Evolutionary conservation across 208 protist species (phyloP).

Genomic region (Porcisia hertigi): DNA sequence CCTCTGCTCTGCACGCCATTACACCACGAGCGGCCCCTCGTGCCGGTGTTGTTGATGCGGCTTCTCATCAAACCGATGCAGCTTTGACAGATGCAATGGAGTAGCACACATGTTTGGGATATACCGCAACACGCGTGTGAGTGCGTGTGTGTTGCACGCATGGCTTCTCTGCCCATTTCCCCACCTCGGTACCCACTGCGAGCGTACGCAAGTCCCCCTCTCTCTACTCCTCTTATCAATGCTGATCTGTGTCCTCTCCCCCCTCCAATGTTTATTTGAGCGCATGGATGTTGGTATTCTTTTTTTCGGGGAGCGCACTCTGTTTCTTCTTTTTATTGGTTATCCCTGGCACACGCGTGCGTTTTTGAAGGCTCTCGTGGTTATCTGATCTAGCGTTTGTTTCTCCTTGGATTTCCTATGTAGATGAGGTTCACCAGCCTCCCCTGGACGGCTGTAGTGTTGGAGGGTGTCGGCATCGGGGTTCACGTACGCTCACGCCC

Average conservation of each 20-base stretch:
- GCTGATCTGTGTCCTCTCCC: not conserved
- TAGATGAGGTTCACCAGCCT: not conserved
- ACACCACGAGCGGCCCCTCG: not conserved
- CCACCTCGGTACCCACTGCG: not conserved
- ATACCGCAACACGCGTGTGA: not conserved
- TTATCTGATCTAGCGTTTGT: not conserved
- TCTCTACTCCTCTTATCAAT: not conserved
- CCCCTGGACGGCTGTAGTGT: not conserved
- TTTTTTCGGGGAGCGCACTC: not conserved
- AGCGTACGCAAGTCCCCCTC: not conserved
- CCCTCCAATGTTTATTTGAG: not conserved
- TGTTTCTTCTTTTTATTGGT: not conserved
- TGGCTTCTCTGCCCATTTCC: not conserved
- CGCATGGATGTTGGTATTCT: not conserved
- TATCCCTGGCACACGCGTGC: not conserved
- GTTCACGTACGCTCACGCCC: not conserved
- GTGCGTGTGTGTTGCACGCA: not conserved
- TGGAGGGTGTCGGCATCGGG: not conserved
- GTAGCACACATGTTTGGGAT: not conserved
- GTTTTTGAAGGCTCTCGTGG: not conserved
- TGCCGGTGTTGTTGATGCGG: not conserved
- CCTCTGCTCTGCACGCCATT: slow-evolving; percentile 22
- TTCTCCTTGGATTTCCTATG: not conserved
- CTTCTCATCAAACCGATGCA: not conserved
- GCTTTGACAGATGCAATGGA: not conserved